phyloP scores from a whole-genome alignment of 1,139 yeast species.

The Geotrichum australiense region DNA sequence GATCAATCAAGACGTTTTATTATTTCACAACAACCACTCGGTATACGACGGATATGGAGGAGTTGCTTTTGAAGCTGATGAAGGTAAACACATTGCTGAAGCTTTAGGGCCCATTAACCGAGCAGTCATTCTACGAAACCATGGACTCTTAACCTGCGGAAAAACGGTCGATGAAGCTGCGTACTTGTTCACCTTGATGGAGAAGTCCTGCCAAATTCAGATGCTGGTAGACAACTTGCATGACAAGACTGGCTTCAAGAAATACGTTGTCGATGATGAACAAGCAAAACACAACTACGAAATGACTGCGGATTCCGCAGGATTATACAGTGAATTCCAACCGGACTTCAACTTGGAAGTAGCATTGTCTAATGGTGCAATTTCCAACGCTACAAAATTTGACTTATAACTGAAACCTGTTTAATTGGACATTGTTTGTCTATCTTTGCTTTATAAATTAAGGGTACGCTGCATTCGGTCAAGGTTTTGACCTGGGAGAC shows the following conservation, averaged over 20 bases:
- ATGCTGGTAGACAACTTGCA: conserved; percentile 54
- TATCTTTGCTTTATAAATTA: too few relatives aligned
- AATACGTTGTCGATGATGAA: conserved; percentile 47
- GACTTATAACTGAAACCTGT: too few relatives aligned
- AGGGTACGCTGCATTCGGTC: too few relatives aligned
- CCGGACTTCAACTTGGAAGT: conserved; percentile 50
- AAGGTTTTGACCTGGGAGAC: too few relatives aligned
- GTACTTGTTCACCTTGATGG: conserved; percentile 59
- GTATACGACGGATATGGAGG: conserved; percentile 73
- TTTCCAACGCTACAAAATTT: conserved; percentile 7
- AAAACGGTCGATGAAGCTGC: conserved; percentile 79
- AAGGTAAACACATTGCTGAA: conserved; percentile 59
- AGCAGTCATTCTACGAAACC: conserved; percentile 65
- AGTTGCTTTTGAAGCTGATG: conserved; percentile 67
- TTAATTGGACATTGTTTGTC: too few relatives aligned
- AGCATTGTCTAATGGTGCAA: conserved; percentile 24
- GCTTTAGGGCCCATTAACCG: conserved; percentile 56
- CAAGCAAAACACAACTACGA: conserved; percentile 65
- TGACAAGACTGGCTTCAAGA: conserved; percentile 27
- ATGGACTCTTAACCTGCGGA: conserved; percentile 74
- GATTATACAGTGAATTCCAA: conserved; percentile 67
- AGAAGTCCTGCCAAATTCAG: conserved; percentile 65
- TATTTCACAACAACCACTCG: conserved; percentile 56
- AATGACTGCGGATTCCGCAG: conserved; percentile 57
- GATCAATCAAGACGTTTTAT: conserved; percentile 74